Conservation (phyloP, 1,284 basidiomycete species). For the Ganoderma boninense region DNA sequence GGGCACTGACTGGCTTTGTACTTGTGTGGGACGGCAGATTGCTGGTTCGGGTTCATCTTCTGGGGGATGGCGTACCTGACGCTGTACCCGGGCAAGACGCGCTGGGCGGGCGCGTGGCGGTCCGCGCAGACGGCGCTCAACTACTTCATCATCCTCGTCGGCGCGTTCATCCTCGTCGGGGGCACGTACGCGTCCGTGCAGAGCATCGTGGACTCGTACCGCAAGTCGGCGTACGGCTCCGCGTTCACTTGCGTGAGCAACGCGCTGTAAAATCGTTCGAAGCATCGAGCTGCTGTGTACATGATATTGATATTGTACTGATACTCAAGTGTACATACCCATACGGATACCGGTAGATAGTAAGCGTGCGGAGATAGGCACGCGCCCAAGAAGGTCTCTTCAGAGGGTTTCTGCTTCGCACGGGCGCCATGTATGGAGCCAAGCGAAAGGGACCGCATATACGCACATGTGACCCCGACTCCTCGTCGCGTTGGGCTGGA, state of each 20-base stretch:
- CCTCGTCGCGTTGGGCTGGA: no score
- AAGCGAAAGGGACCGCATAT: no score
- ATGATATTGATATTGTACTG: no score
- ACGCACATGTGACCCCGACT: no score
- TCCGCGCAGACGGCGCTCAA: conserved; percentile 50
- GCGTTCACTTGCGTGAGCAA: conserved; percentile 34
- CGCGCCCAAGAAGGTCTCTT: no score
- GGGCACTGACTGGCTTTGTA: not conserved
- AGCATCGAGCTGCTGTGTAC: not conserved
- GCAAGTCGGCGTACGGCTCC: conserved; percentile 16
- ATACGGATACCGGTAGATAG: not conserved
- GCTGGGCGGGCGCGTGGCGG: conserved; percentile 47
- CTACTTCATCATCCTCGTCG: conserved; percentile 49
- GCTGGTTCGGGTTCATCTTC: conserved; percentile 47
- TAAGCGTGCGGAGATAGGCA: no score
- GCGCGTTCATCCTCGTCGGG: conserved; percentile 49
- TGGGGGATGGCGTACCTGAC: conserved; percentile 57
- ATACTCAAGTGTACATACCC: not conserved
- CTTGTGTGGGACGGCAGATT: not conserved
- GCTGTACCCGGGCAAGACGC: conserved; percentile 46
- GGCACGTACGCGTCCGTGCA: conserved; percentile 50
- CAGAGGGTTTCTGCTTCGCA: no score
- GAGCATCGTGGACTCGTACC: conserved; percentile 34
- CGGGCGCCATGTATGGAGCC: no score
- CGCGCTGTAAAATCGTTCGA: conserved; percentile 14